Evolutionary conservation across 495 filamentous ascomycete genomes (phyloP), one percentile per base, ranked within the genome.

Genomic region (Xylaria intraflava): DNA sequence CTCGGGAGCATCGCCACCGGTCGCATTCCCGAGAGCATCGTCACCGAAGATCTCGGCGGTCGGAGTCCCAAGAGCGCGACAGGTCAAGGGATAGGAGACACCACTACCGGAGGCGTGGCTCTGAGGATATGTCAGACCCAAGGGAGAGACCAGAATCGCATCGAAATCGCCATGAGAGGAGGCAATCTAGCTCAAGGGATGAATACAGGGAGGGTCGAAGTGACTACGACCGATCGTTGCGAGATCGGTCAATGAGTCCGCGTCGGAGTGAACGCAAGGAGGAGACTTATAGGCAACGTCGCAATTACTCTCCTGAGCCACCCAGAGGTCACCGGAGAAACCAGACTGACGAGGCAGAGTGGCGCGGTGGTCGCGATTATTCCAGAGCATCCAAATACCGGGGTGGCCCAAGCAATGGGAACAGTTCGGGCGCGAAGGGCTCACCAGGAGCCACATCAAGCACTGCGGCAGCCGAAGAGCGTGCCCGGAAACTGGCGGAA

Each of bases 401-500:
- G 26, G 57, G 55, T 17, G 49, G 49, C 11, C 46, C 56, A 6
- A 51, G 30, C 20, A 56, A 55, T 24, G 48, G 39, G 29, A 51
- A 48, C 36, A 24, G 23, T 12, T 31, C 39, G 16, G 49, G 54
- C 7, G 16, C 2, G 1, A 42, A 46, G 10, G 43, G 44, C 14
- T 12, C 30, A 17, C 3, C 5, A 9, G 56, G 35, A 6, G n/a
- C 19, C 33, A 46, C 60, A 14, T 58, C 64, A 20, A 35, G 45
- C 20, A 57, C 65, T 30, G 66, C 71, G 9, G 63, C 64, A 2
- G 71, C 76, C 31, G 71, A 76, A 14, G 82, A 86, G 53, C 80
- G 79, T 2, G 80, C 78, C 7, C 72, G 77, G 17, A 92, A 87
- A 62, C 73, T 97, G 4, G 89, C 87, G 16, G 87, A 84, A 30